Base-by-base conservation (phyloP, 2,329 filamentous ascomycete genomes). In the Zasmidium angulare region DNA sequence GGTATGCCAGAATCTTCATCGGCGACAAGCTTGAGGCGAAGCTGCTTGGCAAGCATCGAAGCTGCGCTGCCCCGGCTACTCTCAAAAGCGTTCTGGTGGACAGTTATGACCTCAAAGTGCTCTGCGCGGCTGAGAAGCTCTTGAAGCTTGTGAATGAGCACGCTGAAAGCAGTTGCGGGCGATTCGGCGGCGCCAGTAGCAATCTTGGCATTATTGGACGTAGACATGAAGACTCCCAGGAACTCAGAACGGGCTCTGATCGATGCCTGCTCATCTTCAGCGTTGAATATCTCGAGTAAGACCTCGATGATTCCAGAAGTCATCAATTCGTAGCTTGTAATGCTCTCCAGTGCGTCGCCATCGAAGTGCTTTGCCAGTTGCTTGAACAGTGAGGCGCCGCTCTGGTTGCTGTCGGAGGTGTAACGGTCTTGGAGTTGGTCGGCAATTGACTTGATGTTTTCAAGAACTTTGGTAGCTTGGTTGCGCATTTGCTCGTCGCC, bases 71-170 rank as follows among this genome's bases (percentile, higher is more conserved):
- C 96, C 60, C 93, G 87, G 66, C 91, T 96, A 55, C 89, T 91
- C 72, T 97, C 93, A 67, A 93, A 90, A 3, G 90, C 88, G 68
- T 96, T 96, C 63, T 96, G 90, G 73, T 96, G 91, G 56, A 98
- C 93, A 7, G 95, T 99, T 62, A 96, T 86, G 48, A 99, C 93
- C 72, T 99, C 95, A 69, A 98, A 99, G 79, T 98, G 93, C 79
- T 99, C 95, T 31, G 93, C 96, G 67, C 95, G 88, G 79, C 95
- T 99, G 58, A 99, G 84, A 59, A 99, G 80, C 77, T 99, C 95
- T 76, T 99, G 95, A 29, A 99, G 81, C 75, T 99, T 99, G 74
- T 93, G 89, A 46, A 96, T 88, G 74, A 99, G 82, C 54, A 96
- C 85, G 70, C 92, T 95, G 74, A 98, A 96, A 0, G 92, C 88